Evolutionary conservation across 148 eudicot genomes (phyloP), one percentile per base, ranked within the genome.

Genomic region (Polygonum aviculare): DNA sequence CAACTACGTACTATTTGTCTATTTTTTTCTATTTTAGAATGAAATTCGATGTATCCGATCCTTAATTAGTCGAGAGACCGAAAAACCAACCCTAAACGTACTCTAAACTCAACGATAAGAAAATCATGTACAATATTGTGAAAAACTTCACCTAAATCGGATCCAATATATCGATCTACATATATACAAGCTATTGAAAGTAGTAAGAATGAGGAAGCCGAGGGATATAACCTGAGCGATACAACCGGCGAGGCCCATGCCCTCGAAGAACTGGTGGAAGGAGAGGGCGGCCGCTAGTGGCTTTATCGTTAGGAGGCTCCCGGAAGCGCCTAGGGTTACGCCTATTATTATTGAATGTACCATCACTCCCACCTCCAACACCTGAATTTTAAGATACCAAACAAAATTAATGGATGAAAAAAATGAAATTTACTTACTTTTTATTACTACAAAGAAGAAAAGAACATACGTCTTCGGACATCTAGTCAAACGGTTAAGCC

Each of bases 281-380:
- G 82, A 86, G 21, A 87, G 77, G 5, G 90, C 86, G 7, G 81
- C 84, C 1, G 83, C 77, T 0, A 87, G 79, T 1, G 88, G 83
- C 62, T 77, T 83, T 7, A 85, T 82, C 31, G 90, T 83, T 79
- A 85, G 80, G 26, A 80, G 73, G 69, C 82, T 85, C 6, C 79
- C 84, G 0, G 90, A 85, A 14, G 87, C 81, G 15, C 88, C 88
- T 77, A 85, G 75, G 8, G 88, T 85, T 5, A 85, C 74, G 3
- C 88, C 90, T 7, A 87, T 87, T 9, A 87, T 86, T 11, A 85
- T 87, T 8, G 90, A 87, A 52, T 87, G 90, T 62, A 83, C 87
- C 18, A 85, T 84, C 12, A 87, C 84, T 48, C 88, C 90, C 12
- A 83, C 57, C 47, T 87, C 90, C 57, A 87, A 57, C 0, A 87